These are phyloP conservation scores for Moricandia arvensis DNA, from an alignment of 345 rosid genomes.

Conservation along the genomic window DNA sequence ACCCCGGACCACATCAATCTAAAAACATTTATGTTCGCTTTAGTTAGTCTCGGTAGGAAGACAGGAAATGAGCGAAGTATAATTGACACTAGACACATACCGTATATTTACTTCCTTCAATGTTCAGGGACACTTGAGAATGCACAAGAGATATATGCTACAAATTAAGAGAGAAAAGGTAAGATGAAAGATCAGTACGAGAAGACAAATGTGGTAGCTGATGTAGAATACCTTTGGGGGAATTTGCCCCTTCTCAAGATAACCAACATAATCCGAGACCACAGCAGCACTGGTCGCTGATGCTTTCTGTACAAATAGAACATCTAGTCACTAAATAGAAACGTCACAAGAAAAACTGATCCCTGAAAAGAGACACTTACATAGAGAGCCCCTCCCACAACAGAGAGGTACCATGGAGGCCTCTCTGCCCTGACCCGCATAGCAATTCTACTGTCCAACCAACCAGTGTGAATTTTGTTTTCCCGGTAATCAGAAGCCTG, in stretches of 20 bases:
- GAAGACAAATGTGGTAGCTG: background rate
- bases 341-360: background rate
- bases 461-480: constrained; percentile 97
- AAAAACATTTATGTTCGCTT: constrained; percentile 16
- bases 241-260: constrained; percentile 98
- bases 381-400: constrained; percentile 95
- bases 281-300: constrained; percentile 90
- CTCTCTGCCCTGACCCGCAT: constrained; percentile 99
- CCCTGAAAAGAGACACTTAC: constrained; percentile 51
- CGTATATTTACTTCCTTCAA: constrained; percentile 98
- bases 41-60: background rate
- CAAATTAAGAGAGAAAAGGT: constrained; percentile 30
- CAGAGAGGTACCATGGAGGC: constrained; percentile 99
- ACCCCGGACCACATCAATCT: constrained; percentile 95
- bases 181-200: constrained; percentile 17
- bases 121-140: constrained; percentile 94
- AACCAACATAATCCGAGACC: constrained; percentile 97
- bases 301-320: constrained; percentile 74
- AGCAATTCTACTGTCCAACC: constrained; percentile 99
- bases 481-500: constrained; percentile 97
- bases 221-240: constrained; percentile 82
- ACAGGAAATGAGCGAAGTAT: background rate
- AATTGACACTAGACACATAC: constrained; percentile 42
- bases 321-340: constrained; percentile 11
- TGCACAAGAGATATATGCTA: constrained; percentile 98